Base-by-base conservation (phyloP, 2,329 filamentous ascomycete genomes). In the Colletotrichum cereale region DNA sequence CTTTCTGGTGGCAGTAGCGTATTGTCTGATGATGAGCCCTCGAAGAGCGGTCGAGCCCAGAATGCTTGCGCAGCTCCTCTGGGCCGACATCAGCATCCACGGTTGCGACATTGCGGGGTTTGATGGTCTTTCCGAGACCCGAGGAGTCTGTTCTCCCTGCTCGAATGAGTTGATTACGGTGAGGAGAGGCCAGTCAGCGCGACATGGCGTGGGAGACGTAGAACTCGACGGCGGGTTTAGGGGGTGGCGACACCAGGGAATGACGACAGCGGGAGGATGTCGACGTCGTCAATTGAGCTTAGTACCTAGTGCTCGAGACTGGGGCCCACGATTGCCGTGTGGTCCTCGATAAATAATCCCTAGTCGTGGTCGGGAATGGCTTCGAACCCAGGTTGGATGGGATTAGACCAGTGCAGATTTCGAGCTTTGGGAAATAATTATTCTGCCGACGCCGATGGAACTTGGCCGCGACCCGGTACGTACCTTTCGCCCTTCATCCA, bases 381-480 rank as follows among this genome's bases (percentile, higher is more conserved):
- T 68, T 67, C 44, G 26, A n/a, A 55, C 48, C 26, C 48, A 34
- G 26, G 29, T 47, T 21, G 38, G 57, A 47, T 34, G 18, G 57
- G 57, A 31, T 55, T n/a, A 40, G 47, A 29, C 62, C 62, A 48
- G 52, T 57, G 65, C 68, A 68, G 65, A 71, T 68, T 71, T 71
- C 65, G 65, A 70, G 65, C 42, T 63, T 53, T 47, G 42, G 36
- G 68, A 71, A 63, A 71, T 60, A 71, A 62, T 69, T 58, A 67
- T 71, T 71, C 50, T 67, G 63, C 67, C 64, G 64, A 52, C 26
- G 64, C 64, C 64, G 64, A 67, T 31, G 36, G 14, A 26, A 31
- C 11, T 42, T 34, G 48, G 29, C n/a, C 4, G 60, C n/a, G 48
- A 31, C 16, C 21, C n/a, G 48, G 61, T 63, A 63, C 61, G 61